phyloP scores from a whole-genome alignment of 1,284 basidiomycete genomes.

The Trametes hirsuta region DNA sequence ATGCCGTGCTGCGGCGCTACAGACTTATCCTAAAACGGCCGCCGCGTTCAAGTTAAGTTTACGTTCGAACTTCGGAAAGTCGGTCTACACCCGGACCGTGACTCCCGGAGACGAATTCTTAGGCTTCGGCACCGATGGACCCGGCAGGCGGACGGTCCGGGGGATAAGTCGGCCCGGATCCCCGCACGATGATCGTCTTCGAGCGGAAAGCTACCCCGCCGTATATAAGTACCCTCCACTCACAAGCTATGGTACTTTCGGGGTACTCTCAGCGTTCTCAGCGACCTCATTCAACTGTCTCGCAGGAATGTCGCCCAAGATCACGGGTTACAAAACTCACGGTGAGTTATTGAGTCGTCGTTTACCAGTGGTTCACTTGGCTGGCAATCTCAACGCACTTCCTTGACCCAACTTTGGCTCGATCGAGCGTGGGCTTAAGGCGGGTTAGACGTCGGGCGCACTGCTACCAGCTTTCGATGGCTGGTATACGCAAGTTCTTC shows the following conservation, averaged over 20 bases:
- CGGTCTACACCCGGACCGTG: too few relatives aligned
- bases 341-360: slow-evolving; percentile 37
- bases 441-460: neutral
- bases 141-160: slow-evolving; percentile 15
- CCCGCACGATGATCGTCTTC: slow-evolving; percentile 2
- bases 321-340: slow-evolving; percentile 56
- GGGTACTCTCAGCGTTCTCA: too few relatives aligned
- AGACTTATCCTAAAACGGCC: too few relatives aligned
- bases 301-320: slow-evolving; percentile 42
- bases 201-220: neutral
- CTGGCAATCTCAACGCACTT: neutral
- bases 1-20: too few relatives aligned
- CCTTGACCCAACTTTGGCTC: neutral
- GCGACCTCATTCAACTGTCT: too few relatives aligned
- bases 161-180: slow-evolving; percentile 10
- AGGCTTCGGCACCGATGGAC: neutral
- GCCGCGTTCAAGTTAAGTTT: too few relatives aligned
- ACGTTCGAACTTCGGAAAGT: too few relatives aligned
- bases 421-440: neutral
- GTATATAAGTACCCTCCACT: slow-evolving; percentile 12
- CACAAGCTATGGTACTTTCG: neutral
- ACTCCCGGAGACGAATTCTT: too few relatives aligned
- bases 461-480: too few relatives aligned
- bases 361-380: neutral
- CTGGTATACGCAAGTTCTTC: too few relatives aligned